Conservation (phyloP, 2,329 filamentous ascomycete genomes). For the Colletotrichum echinochloae region DNA sequence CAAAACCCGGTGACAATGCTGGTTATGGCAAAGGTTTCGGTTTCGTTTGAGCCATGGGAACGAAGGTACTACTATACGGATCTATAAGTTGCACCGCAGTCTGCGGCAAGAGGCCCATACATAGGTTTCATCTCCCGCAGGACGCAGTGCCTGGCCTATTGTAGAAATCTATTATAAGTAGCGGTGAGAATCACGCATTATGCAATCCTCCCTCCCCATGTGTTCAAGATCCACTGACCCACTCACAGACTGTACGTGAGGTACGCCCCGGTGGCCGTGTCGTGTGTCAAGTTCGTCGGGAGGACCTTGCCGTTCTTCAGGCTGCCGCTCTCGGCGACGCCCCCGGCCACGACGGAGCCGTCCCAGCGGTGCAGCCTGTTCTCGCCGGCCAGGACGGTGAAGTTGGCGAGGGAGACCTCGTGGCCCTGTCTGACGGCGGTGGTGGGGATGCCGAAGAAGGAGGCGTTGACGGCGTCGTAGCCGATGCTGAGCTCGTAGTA, state of each 20-base stretch:
- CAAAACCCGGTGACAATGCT: background rate
- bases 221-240: background rate
- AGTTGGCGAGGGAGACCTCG: constrained; percentile 77
- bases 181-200: background rate
- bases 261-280: constrained; percentile 31
- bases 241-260: constrained; percentile 16
- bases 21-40: background rate
- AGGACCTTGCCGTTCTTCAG: constrained; percentile 60
- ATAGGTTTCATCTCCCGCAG: background rate
- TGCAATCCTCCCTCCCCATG: too few relatives aligned
- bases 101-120: background rate
- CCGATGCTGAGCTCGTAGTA: constrained; percentile 75
- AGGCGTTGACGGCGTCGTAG: constrained; percentile 68
- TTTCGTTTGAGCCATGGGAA: background rate
- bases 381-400: constrained; percentile 72
- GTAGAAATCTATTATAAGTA: background rate
- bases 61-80: too few relatives aligned
- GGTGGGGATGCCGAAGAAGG: constrained; percentile 68
- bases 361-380: constrained; percentile 64
- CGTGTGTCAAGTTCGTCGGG: constrained; percentile 64
- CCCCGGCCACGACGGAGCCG: constrained; percentile 50
- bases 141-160: background rate
- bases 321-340: constrained; percentile 64
- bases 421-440: constrained; percentile 69
- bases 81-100: too few relatives aligned